Evolutionary conservation across 208 protist species (phyloP), one percentile per base, ranked within the genome.

Genomic region (Leishmania gerbilli): DNA sequence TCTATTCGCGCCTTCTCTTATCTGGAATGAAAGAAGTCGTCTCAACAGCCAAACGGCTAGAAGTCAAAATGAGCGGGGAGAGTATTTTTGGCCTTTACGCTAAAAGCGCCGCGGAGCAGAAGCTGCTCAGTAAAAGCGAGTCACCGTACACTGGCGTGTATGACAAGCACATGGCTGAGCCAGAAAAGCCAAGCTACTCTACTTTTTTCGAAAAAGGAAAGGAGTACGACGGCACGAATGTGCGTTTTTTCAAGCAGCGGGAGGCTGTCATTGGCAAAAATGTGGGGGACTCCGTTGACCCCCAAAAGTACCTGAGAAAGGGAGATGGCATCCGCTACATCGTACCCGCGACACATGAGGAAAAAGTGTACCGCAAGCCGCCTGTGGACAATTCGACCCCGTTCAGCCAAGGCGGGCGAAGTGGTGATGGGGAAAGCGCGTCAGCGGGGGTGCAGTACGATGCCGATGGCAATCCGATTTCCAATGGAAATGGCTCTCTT

Each of bases 141-240:
- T 74, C 68, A 5, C 87, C 90, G 7, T 94, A 94, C 74, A 94
- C 88, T 64, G 91, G 93, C 24, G 88, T 86, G 27, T 96, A 96
- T 79, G 79, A 93, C 31, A 95, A 91, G 77, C 89, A 90, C 76
- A 79, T 93, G 71, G 84, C 80, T 13, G 92, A 95, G 31, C 88
- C 83, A 64, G 56, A 85, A 31, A 97, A 97, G 72, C 94, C 94
- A 0, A 62, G 88, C 0, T 97, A 96, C 79, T 97, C 94, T 2
- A 97, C 94, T 0, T 97, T 97, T 83, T 95, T 86, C 79, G 85
- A 96, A 58, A 91, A 91, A 40, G 87, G 87, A 1, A 97, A 97
- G 81, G 88, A 96, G 64, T 95, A 96, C 84, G 94, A 97, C 75
- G 89, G 92, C 21, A 92, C 94, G 0, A 89, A 96, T 75, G 80